Percentiles rank a stretch among this genome's conserved stretches.
Conservation (phyloP, 2,329 filamentous ascomycete genomes). For the Diaporthe vaccinii region DNA sequence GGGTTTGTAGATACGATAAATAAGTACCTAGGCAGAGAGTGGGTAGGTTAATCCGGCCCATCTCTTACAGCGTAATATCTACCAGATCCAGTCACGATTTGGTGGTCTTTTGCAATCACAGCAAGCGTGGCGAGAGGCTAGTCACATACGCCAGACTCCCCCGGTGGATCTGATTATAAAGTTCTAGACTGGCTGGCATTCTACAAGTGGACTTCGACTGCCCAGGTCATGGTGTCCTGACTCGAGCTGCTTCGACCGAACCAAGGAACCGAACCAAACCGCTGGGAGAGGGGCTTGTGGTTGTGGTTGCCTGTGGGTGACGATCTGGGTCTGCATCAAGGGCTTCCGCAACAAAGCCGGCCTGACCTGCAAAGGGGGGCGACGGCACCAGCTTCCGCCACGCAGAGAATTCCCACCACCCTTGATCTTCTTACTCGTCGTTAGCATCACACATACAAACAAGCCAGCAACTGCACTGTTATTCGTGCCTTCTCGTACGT, state of each 20-base stretch:
- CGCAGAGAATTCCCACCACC: constrained; percentile 25
- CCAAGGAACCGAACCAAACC: neutral
- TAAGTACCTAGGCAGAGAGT: neutral
- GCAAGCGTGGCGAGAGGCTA: neutral
- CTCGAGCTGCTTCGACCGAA: neutral
- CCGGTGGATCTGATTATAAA: neutral
- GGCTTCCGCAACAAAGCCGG: constrained; percentile 12
- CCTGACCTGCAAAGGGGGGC: constrained; percentile 3
- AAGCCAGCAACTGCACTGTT: neutral
- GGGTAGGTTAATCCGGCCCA: neutral
- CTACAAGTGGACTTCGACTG: neutral
- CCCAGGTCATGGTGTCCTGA: neutral
- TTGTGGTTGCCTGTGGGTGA: constrained; percentile 3
- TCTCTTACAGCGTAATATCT: neutral
- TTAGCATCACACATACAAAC: neutral
- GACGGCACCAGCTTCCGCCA: constrained; percentile 13
- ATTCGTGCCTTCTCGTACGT: neutral
- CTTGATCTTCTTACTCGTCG: neutral
- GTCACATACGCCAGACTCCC: neutral
- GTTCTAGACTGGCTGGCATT: neutral
- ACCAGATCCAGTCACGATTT: neutral
- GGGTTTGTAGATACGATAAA: neutral
- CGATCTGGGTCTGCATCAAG: constrained; percentile 26
- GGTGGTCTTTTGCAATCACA: neutral
- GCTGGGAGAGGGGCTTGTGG: neutral